Base-by-base conservation (phyloP, 768 basidiomycete species). In the Macrolepiota fuliginosa region DNA sequence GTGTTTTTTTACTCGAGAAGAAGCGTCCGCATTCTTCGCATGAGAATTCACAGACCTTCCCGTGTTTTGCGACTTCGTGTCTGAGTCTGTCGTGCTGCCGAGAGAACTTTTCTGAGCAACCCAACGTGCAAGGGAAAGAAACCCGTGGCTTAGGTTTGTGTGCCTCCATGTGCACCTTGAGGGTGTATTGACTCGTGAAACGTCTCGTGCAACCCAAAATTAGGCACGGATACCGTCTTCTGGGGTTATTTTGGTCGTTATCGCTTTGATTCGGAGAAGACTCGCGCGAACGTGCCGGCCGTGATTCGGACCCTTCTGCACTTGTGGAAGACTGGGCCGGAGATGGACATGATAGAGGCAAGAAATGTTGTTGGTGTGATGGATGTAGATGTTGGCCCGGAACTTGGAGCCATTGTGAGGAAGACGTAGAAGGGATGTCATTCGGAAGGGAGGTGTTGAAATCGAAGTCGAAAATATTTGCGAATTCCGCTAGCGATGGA, bases 61-160 rank as follows among this genome's bases (percentile, higher is more conserved):
- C 80, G 62, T 85, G 83, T 67, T 85, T 83, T 9, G 81, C 79
- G 4, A 85, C 83, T 68, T 85, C 83, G 62, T 85, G 83, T 56
- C 83, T 77, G 12, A 85, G 76, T 36, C 82, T 73, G 62, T 85
- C 83, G 63, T 85, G 83, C 61, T 83, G 83, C 54, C 83, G 72
- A 35, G 83, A 84, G 69, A 85, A 85, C 10, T 74, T 75, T 68
- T 84, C 83, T 5, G 75, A 72, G 66, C 83, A 85, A 13, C 83
- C 83, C n/a, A 79, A 73, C 5, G 81, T 81, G 67, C 83, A 84
- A 17, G 78, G 79, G 64, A 81, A 83, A 1, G 77, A 72, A 0
- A 74, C 72, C 32, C 79, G 77, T 5, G 79, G 80, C 64, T 83
- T 83, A 17, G 80, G 81, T 63, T 79, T 81, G 68, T 85, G 83